These are phyloP conservation scores for Neonothopanus nambi DNA, from an alignment of 1,284 basidiomycete species.

Conservation along the genomic window DNA sequence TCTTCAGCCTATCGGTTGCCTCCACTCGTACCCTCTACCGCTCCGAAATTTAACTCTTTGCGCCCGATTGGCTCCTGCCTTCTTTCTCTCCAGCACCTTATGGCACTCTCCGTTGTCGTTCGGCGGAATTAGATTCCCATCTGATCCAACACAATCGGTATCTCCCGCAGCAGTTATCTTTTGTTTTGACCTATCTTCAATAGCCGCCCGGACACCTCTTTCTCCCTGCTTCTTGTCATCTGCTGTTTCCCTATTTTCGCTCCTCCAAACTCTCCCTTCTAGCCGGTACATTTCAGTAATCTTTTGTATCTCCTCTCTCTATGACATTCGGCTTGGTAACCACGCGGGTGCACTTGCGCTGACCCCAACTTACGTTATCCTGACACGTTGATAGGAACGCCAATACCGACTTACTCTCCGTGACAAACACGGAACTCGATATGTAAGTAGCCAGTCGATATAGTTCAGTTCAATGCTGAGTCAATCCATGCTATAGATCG, in stretches of 20 bases:
- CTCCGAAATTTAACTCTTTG: constrained; percentile 32
- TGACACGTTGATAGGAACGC: too few relatives aligned
- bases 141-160: constrained; percentile 18
- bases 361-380: too few relatives aligned
- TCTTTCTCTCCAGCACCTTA: constrained; percentile 25
- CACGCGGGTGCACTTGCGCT: too few relatives aligned
- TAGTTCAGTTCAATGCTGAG: too few relatives aligned
- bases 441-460: too few relatives aligned
- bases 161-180: not conserved
- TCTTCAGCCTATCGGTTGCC: constrained; percentile 39
- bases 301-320: too few relatives aligned
- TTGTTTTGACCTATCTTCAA: not conserved
- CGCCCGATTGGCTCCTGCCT: constrained; percentile 34
- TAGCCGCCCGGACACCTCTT: not conserved
- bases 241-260: not conserved
- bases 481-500: too few relatives aligned
- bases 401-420: too few relatives aligned
- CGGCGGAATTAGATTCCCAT: constrained; percentile 37
- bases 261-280: too few relatives aligned
- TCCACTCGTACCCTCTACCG: constrained; percentile 34
- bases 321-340: too few relatives aligned
- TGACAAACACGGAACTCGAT: too few relatives aligned
- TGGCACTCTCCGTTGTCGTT: constrained; percentile 29
- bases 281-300: too few relatives aligned
- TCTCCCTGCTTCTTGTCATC: not conserved